Evolutionary conservation across 139 green algal genomes (phyloP), one percentile per base, ranked within the genome.

Genomic region (Ettlia oleoabundans): DNA sequence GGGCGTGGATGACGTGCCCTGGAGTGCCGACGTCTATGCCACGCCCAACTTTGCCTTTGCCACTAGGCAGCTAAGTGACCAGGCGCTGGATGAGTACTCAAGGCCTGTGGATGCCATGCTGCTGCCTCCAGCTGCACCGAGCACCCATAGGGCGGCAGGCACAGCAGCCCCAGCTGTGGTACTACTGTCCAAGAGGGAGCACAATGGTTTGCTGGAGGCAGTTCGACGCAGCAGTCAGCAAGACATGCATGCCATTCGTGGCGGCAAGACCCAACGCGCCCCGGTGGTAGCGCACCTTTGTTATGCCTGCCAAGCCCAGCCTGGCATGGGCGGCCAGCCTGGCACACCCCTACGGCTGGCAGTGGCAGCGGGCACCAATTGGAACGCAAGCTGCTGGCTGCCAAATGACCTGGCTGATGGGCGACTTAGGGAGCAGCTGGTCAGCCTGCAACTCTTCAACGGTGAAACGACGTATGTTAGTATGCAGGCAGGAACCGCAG

Each of bases 131-230:
- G 32, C 19, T 87, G 76, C 67, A n/a, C 18, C 67, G 38, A 9
- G 35, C n/a, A 40, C 40, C 7, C 62, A 4, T 18, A 38, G 3
- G 62, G 26, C 62, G 30, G 15, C 28, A n/a, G 8, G 28, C 21
- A 33, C 61, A 37, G 30, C 43, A 2, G 38, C 3, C 28, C 13
- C 30, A 0, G 68, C 78, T 26, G 73, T 88, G 52, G 55, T 92
- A 74, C 86, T 92, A 84, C 21, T 92, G 42, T 91, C 89, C 65
- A 87, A 92, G 73, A 67, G 87, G 0, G 89, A 92, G 83, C 78
- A 80, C 28, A 88, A 92, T n/a, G 86, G 40, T 40, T 61, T 92
- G 61, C 72, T 86, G 71, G 69, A 78, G 42, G 10, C 22, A 7
- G 24, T 77, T 40, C 68, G 76, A 33, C 70, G 51, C 58, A n/a